Conservation (phyloP, 176 grass and related monocot species). For the bread wheat (Triticum aestivum) region DNA sequence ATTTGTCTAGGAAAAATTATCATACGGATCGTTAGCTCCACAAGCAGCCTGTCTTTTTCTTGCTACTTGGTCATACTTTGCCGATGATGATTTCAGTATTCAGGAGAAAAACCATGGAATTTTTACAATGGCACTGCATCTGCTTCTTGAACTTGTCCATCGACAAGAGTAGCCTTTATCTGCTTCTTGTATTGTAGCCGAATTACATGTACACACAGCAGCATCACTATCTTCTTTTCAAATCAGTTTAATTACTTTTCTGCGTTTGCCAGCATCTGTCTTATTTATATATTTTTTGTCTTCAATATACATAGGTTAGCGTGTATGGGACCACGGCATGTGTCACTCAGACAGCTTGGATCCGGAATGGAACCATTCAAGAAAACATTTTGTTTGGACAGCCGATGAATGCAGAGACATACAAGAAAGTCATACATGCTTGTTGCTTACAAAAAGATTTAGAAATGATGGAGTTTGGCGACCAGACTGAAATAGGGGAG, state of each 20-base stretch:
- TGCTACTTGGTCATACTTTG: not conserved
- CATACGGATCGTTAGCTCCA: not conserved
- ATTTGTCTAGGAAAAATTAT: not conserved
- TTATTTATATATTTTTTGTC: not conserved
- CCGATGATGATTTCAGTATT: not conserved
- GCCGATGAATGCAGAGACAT: slow-evolving; percentile 46
- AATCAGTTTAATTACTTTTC: not conserved
- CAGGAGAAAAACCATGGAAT: not conserved
- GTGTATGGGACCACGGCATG: slow-evolving; percentile 65
- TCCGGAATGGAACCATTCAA: slow-evolving; percentile 66
- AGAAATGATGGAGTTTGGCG: slow-evolving; percentile 82
- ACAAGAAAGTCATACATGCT: slow-evolving; percentile 39
- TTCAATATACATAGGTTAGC: slow-evolving; percentile 44
- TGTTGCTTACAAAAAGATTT: slow-evolving; percentile 72
- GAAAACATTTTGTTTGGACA: slow-evolving; percentile 74
- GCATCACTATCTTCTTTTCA: not conserved
- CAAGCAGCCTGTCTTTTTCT: not conserved
- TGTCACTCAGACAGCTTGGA: slow-evolving; percentile 69
- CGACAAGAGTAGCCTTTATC: no score
- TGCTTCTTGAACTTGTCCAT: not conserved
- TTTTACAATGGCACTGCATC: not conserved
- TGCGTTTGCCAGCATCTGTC: not conserved
- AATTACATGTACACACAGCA: not conserved
- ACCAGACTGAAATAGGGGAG: slow-evolving; percentile 81
- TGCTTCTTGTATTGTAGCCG: no score